These are phyloP conservation scores for Xylaria sp. DNA, from an alignment of 2,329 filamentous ascomycete species.

Conservation along the genomic window DNA sequence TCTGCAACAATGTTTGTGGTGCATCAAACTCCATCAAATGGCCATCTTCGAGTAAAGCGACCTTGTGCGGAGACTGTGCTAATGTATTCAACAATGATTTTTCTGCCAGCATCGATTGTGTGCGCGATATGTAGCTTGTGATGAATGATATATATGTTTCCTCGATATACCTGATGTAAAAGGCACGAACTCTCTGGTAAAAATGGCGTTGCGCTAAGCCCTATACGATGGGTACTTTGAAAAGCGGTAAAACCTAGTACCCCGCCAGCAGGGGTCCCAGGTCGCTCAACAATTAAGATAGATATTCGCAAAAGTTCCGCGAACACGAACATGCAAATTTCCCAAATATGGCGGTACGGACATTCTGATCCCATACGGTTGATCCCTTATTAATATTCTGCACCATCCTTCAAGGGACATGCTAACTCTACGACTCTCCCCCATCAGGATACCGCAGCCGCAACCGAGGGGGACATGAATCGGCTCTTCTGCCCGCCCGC, in stretches of 20 bases:
- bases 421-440: conserved; percentile 26
- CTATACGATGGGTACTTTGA: conserved; percentile 11
- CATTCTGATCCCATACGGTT: not conserved
- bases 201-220: conserved; percentile 10
- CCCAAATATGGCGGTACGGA: conserved; percentile 44
- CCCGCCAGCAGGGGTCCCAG: conserved; percentile 22
- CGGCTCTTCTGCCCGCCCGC: conserved; percentile 79
- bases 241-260: conserved; percentile 15
- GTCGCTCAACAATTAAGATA: conserved; percentile 14
- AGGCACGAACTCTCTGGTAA: conserved; percentile 26
- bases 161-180: conserved; percentile 28
- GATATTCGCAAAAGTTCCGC: conserved; percentile 13
- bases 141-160: conserved; percentile 28
- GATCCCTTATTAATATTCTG: not conserved
- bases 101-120: conserved; percentile 28
- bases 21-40: conserved; percentile 35
- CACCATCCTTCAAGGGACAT: not conserved
- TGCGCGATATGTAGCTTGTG: conserved; percentile 27
- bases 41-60: conserved; percentile 38
- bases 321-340: conserved; percentile 20
- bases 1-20: conserved; percentile 34
- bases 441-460: conserved; percentile 38
- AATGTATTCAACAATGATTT: conserved; percentile 28
- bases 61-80: conserved; percentile 28
- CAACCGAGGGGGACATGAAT: conserved; percentile 58